Conservation (phyloP, 2,329 filamentous ascomycete genomes). For the Ophiognomonia clavigignenti-juglandacearum region DNA sequence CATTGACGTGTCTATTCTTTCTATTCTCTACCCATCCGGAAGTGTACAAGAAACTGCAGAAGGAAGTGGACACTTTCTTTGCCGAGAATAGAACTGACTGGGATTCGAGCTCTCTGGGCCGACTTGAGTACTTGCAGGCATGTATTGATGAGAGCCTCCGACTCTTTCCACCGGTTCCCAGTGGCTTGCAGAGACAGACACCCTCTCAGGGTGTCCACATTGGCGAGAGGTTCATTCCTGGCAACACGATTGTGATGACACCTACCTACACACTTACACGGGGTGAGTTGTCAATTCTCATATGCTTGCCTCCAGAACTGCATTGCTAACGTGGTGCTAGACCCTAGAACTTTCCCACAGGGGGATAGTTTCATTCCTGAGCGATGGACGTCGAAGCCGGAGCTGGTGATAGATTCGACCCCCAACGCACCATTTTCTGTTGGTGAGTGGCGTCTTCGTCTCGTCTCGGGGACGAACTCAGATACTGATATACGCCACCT, state of each 20-base stretch:
- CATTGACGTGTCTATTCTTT: constrained; percentile 19
- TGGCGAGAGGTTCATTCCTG: constrained; percentile 19
- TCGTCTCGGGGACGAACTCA: background rate
- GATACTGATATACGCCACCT: background rate
- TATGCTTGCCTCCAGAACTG: too few relatives aligned
- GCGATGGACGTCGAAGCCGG: constrained; percentile 15
- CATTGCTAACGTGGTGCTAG: background rate
- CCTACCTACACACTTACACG: constrained; percentile 20
- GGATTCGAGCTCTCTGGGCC: constrained; percentile 12
- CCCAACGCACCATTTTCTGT: constrained; percentile 8
- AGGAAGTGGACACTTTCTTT: constrained; percentile 13
- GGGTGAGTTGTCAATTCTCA: too few relatives aligned
- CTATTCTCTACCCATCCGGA: constrained; percentile 14
- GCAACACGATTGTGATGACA: constrained; percentile 17
- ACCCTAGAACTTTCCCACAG: constrained; percentile 12
- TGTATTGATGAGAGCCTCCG: constrained; percentile 12
- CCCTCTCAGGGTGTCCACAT: constrained; percentile 26
- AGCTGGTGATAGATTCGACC: constrained; percentile 7
- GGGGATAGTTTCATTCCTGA: constrained; percentile 18
- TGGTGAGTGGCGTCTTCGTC: background rate
- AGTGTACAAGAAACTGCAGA: constrained; percentile 15
- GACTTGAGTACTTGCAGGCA: constrained; percentile 7
- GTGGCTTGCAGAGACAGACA: constrained; percentile 17
- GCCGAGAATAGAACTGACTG: constrained; percentile 13
- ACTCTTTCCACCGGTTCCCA: constrained; percentile 10